Conservation (phyloP, 108 stramenopile species). For the Cylindrotheca closterium region DNA sequence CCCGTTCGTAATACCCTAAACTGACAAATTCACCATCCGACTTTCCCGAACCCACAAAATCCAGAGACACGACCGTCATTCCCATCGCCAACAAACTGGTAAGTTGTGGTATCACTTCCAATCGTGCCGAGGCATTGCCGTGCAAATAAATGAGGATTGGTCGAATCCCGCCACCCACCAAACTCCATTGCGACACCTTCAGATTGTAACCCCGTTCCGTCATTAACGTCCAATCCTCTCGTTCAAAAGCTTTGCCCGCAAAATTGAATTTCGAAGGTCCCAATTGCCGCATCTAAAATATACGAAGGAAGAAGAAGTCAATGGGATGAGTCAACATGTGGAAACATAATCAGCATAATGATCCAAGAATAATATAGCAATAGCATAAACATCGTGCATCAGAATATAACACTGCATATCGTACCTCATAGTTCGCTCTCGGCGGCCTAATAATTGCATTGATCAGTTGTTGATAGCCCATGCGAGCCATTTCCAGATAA, state of each 20-base stretch:
- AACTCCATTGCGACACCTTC: constrained; percentile 86
- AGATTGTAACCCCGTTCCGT: constrained; percentile 75
- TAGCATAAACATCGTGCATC: too few relatives aligned
- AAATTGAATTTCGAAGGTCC: constrained; percentile 66
- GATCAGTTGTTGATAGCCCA: constrained; percentile 84
- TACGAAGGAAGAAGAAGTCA: too few relatives aligned
- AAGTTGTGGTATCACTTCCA: constrained; percentile 84
- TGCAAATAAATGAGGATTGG: constrained; percentile 65
- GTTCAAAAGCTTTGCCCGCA: constrained; percentile 67
- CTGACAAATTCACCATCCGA: constrained; percentile 93
- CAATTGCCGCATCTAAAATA: constrained; percentile 27
- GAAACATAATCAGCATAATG: too few relatives aligned
- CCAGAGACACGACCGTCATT: constrained; percentile 79
- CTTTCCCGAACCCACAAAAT: constrained; percentile 94
- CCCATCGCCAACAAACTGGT: constrained; percentile 77
- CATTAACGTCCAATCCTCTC: constrained; percentile 82
- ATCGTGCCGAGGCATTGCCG: constrained; percentile 80
- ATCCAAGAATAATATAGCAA: too few relatives aligned
- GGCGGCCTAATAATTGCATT: constrained; percentile 96
- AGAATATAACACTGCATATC: too few relatives aligned
- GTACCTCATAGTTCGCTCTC: constrained; percentile 65
- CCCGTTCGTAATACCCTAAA: constrained; percentile 92
- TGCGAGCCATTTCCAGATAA: constrained; percentile 61
- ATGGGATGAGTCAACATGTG: too few relatives aligned
- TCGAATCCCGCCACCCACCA: constrained; percentile 47